These are phyloP conservation scores for Dioscorea alata DNA, from an alignment of 106 monocot genomes.

Conservation along the genomic window DNA sequence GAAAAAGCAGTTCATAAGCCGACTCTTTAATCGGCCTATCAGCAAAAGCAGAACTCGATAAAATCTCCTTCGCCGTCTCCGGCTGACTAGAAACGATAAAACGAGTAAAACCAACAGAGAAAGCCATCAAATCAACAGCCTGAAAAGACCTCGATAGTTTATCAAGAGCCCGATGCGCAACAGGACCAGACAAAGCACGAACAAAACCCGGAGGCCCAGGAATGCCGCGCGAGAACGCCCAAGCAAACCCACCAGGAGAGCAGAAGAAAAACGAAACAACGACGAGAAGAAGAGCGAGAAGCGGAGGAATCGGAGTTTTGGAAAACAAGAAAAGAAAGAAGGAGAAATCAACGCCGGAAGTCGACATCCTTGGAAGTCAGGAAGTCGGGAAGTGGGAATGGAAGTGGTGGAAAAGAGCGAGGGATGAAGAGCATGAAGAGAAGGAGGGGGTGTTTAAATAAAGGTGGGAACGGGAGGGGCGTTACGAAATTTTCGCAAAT, in stretches of 20 bases:
- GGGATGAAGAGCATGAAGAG: neutral
- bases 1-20: constrained; percentile 31
- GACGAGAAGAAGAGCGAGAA: constrained; percentile 3
- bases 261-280: constrained; percentile 1
- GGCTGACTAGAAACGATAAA: constrained; percentile 36
- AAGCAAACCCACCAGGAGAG: constrained; percentile 27
- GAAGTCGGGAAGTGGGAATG: too few species aligned
- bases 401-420: too few species aligned
- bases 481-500: too few species aligned
- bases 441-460: neutral
- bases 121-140: constrained; percentile 30
- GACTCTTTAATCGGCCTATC: constrained; percentile 32
- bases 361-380: neutral
- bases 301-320: neutral
- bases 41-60: constrained; percentile 26
- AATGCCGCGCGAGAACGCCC: constrained; percentile 15
- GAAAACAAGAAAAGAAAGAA: neutral
- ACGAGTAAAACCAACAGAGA: constrained; percentile 40
- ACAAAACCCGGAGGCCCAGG: constrained; percentile 21
- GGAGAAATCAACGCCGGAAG: neutral
- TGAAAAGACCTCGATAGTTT: neutral
- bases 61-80: constrained; percentile 36
- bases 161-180: constrained; percentile 22
- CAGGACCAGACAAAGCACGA: constrained; percentile 9
- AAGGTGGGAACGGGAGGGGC: neutral